Conservation (phyloP, 2,329 filamentous ascomycete species). For the Diplodia scrobiculata region DNA sequence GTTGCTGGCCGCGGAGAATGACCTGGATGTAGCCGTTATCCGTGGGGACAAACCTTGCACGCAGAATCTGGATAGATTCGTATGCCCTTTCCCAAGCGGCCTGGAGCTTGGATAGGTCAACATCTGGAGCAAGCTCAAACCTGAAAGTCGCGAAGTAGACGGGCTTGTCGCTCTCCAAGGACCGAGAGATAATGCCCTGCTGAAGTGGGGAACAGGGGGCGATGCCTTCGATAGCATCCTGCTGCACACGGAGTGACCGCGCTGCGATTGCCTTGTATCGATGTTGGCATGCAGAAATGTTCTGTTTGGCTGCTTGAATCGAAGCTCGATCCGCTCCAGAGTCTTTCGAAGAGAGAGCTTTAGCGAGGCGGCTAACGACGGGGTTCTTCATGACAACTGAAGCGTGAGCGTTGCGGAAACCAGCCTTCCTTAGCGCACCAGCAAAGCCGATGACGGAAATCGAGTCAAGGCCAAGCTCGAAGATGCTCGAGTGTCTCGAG, state of each 20-base stretch:
- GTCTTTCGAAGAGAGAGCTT: conserved; percentile 36
- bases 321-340: conserved; percentile 34
- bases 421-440: conserved; percentile 62
- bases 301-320: conserved; percentile 58
- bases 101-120: conserved; percentile 55
- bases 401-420: conserved; percentile 63
- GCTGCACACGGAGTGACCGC: conserved; percentile 54
- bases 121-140: conserved; percentile 55
- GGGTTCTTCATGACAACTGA: conserved; percentile 66
- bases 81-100: conserved; percentile 62
- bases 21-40: conserved; percentile 76
- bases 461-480: conserved; percentile 85
- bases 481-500: conserved; percentile 66
- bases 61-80: conserved; percentile 62
- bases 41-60: conserved; percentile 72
- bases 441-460: conserved; percentile 77
- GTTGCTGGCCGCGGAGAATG: conserved; percentile 52
- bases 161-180: conserved; percentile 58
- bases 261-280: conserved; percentile 59
- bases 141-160: conserved; percentile 79
- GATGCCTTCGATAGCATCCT: conserved; percentile 67
- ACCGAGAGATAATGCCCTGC: conserved; percentile 78
- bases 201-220: conserved; percentile 84
- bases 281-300: conserved; percentile 65
- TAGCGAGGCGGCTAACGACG: conserved; percentile 47